These are phyloP conservation scores for Senna tora DNA, from an alignment of 306 rosid genomes.

Conservation along the genomic window DNA sequence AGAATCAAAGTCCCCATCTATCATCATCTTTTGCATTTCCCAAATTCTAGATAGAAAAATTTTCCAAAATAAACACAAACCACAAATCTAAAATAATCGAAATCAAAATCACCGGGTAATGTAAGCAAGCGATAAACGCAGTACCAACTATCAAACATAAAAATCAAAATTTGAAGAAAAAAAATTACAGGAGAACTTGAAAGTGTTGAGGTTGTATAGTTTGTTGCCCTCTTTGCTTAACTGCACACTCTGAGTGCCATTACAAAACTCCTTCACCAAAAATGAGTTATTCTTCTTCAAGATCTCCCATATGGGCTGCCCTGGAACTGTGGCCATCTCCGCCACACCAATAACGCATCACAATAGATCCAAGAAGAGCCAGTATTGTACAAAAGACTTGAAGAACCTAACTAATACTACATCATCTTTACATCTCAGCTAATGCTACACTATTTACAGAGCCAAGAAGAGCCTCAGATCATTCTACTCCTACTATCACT, in stretches of 20 bases:
- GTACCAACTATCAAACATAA: no score
- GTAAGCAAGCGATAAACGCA: no score
- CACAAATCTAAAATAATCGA: no score
- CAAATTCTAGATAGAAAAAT: not conserved
- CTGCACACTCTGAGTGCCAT: slow-evolving; percentile 71
- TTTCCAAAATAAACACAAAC: no score
- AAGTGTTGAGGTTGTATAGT: slow-evolving; percentile 77
- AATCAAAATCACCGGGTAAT: no score
- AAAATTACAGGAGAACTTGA: slow-evolving; percentile 73
- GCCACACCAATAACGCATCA: slow-evolving; percentile 38
- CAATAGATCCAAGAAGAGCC: slow-evolving; percentile 39
- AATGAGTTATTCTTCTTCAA: slow-evolving; percentile 88
- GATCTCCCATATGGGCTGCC: slow-evolving; percentile 89
- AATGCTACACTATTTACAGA: slow-evolving; percentile 78
- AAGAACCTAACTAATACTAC: slow-evolving; percentile 57
- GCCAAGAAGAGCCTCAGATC: slow-evolving; percentile 56
- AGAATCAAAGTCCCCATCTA: not conserved
- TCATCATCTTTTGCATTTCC: not conserved
- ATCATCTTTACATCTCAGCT: slow-evolving; percentile 75
- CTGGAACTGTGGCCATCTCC: slow-evolving; percentile 79
- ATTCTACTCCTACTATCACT: slow-evolving; percentile 38
- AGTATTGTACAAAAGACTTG: slow-evolving; percentile 34
- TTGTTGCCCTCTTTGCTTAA: slow-evolving; percentile 89
- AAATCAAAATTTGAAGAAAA: no score
- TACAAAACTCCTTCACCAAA: slow-evolving; percentile 84